Conservation (phyloP, 106 monocot species). For the Xerophyta viscosa region DNA sequence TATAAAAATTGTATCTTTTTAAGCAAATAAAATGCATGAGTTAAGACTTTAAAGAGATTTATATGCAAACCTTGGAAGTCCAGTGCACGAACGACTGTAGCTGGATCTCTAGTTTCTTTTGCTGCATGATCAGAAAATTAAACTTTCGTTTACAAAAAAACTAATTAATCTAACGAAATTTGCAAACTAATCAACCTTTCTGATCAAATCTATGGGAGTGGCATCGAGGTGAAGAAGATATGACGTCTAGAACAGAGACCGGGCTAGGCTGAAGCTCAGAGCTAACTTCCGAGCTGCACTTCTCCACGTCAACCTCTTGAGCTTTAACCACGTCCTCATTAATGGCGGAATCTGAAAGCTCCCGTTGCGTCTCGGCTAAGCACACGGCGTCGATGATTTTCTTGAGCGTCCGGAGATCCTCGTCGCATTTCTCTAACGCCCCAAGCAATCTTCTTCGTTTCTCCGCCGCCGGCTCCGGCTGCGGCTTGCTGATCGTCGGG, state of each 20-base stretch:
- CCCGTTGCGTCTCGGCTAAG: slow-evolving; percentile 16
- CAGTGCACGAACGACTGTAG: too few species aligned
- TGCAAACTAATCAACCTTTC: too few species aligned
- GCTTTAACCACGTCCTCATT: slow-evolving; percentile 3
- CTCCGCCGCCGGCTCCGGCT: slow-evolving; percentile 32
- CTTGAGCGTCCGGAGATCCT: slow-evolving; percentile 55
- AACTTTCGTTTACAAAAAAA: too few species aligned
- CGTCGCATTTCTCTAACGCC: slow-evolving; percentile 78
- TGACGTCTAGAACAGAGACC: slow-evolving; percentile 50
- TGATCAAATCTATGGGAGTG: slow-evolving; percentile 10
- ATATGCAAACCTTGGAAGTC: slow-evolving; percentile 2
- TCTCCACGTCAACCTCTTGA: background rate
- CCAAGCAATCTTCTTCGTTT: slow-evolving; percentile 70
- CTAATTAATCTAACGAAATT: too few species aligned
- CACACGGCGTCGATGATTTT: slow-evolving; percentile 61
- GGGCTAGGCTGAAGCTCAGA: slow-evolving; percentile 49
- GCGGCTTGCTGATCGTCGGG: background rate
- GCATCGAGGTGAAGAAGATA: slow-evolving; percentile 32
- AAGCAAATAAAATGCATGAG: too few species aligned
- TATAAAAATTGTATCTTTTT: too few species aligned
- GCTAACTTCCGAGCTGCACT: slow-evolving; percentile 3
- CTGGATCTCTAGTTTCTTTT: too few species aligned
- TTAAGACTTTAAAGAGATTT: background rate
- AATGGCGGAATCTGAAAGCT: background rate
- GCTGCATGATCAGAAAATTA: too few species aligned